Base-by-base conservation (phyloP, 2,329 filamentous ascomycete genomes). In the Arachnomyces sp. region DNA sequence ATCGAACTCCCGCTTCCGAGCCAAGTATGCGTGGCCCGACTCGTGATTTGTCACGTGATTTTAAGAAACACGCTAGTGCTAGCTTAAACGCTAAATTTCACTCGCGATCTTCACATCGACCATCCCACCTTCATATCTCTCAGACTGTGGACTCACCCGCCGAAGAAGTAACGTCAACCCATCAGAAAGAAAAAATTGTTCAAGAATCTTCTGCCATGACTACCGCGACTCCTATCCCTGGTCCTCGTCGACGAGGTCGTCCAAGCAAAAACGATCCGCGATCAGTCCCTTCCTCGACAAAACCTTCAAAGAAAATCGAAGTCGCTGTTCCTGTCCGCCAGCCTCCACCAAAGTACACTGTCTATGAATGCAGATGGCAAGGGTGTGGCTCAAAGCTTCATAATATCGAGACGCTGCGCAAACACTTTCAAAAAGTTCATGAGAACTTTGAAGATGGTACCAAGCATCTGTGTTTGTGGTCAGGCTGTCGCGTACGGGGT, bases 361-460 rank as follows among this genome's bases (percentile, higher is more conserved):
- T 74, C 4, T 83, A 71, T 53, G 65, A 67, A 40, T 84, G 80
- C 56, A 56, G 63, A 31, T 83, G 78, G 79, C 58, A 68, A 38
- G 57, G 61, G 2, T 84, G 80, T 53, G 56, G 59, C 3, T 71
- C 74, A 0, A 68, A 79, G 46, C 60, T 83, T 4, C 79, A 83
- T 56, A 82, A 81, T 48, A 56, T 82, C 11, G 69, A 73, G 7
- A 75, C 73, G 0, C 60, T 83, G 4, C 71, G 71, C 45, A 75
- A 74, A 42, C 80, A 84, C 53, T 57, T 80, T 4, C 53, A 66
- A 38, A 80, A 77, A 49, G 56, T 74, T 3, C 79, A 83, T 42
- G 49, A 62, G 2, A n/a, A n/a, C n/a, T 55, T 60, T 2, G 44
- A 54, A 37, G 45, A 52, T 12, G 40, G 45, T 14, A 41, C 39